A percentile compares a stretch with the other conserved stretches of the same genome.
Conservation (phyloP, 805 yeast species). For the Metschnikowia santaceciliae region DNA sequence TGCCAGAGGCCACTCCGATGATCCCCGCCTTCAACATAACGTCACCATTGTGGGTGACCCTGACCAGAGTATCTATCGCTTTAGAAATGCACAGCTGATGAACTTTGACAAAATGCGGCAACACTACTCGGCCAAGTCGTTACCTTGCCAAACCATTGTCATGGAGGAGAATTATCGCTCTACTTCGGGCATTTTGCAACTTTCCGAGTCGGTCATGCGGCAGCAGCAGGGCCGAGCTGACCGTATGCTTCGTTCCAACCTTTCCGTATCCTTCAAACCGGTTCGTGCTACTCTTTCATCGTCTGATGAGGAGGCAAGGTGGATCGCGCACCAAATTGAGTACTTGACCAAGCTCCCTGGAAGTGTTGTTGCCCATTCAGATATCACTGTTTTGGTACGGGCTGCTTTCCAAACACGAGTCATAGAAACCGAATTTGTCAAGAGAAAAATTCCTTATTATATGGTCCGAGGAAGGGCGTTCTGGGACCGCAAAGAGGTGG, state of each 20-base stretch:
- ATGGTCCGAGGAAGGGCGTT: conserved; percentile 73
- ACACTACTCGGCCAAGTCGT: conserved; percentile 25
- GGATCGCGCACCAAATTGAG: conserved; percentile 53
- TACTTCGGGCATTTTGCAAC: conserved; percentile 56
- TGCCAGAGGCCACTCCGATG: conserved; percentile 33
- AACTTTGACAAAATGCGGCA: conserved; percentile 59
- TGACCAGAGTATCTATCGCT: conserved; percentile 90
- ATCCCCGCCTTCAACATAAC: conserved; percentile 37
- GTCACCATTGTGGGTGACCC: conserved; percentile 95
- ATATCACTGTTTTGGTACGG: conserved; percentile 70
- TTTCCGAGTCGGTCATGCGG: conserved; percentile 63
- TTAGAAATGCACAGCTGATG: conserved; percentile 70
- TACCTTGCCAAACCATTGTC: conserved; percentile 29
- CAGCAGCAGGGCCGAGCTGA: conserved; percentile 49
- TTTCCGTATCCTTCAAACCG: conserved; percentile 41
- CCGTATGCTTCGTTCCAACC: conserved; percentile 47
- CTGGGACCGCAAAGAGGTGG: conserved; percentile 74
- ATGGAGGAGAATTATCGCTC: conserved; percentile 80
- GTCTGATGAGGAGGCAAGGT: conserved; percentile 52
- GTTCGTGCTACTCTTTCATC: conserved; percentile 39
- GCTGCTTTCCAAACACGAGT: conserved; percentile 56
- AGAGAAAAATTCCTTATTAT: conserved; percentile 55
- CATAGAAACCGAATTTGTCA: conserved; percentile 61
- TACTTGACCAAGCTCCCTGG: conserved; percentile 44
- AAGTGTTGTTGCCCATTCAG: conserved; percentile 44